phyloP scores from a whole-genome alignment of 2,329 filamentous ascomycete genomes.

The Westerdykella aurantiaca region DNA sequence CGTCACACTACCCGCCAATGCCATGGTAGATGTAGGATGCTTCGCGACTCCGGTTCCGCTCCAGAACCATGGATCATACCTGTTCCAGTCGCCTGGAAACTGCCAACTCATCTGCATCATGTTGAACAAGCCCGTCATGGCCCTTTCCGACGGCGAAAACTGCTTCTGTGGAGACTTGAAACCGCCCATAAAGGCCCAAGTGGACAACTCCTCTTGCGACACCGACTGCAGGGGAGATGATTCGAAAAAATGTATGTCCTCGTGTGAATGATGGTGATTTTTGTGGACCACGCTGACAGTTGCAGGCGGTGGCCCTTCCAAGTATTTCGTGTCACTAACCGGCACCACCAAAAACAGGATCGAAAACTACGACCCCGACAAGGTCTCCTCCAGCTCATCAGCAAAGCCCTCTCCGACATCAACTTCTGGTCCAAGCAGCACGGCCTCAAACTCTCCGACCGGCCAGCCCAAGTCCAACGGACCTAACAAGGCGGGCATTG shows the following conservation, averaged over 20 bases:
- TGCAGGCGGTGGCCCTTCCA: constrained; percentile 53
- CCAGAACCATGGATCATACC: constrained; percentile 44
- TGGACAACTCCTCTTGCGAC: constrained; percentile 57
- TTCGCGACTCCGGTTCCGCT: constrained; percentile 46
- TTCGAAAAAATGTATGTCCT: constrained; percentile 57
- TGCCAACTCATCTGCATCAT: constrained; percentile 50
- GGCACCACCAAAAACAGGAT: constrained; percentile 41
- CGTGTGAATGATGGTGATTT: not conserved
- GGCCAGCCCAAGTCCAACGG: constrained; percentile 40
- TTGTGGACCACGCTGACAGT: constrained; percentile 14
- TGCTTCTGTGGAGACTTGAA: constrained; percentile 71
- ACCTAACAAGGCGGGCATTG: constrained; percentile 76
- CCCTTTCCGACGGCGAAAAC: constrained; percentile 52
- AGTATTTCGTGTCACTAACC: constrained; percentile 50
- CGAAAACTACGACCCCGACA: constrained; percentile 25
- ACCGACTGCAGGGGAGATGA: constrained; percentile 60
- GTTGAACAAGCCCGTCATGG: constrained; percentile 53
- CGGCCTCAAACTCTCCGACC: constrained; percentile 33
- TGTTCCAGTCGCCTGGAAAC: constrained; percentile 51
- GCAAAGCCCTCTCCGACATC: constrained; percentile 9
- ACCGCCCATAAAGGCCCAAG: constrained; percentile 52
- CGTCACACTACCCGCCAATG: constrained; percentile 19
- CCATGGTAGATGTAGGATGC: constrained; percentile 44
- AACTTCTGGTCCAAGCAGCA: constrained; percentile 15
- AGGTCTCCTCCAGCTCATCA: constrained; percentile 19